Base-by-base conservation (phyloP, 1,284 basidiomycete genomes). In the Testicularia cyperi region DNA sequence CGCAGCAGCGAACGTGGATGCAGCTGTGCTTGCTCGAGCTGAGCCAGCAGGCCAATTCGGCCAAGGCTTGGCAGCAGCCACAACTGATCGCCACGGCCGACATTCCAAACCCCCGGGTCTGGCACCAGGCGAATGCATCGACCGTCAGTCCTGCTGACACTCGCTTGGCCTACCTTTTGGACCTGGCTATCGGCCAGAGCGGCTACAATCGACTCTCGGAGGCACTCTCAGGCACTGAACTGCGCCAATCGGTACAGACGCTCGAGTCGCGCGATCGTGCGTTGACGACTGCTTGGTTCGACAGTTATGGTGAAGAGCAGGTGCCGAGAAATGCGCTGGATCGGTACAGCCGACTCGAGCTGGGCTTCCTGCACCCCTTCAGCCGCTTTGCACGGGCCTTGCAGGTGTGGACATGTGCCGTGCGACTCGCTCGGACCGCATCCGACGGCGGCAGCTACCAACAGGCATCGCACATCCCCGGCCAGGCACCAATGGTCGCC, bases 1-100 rank as follows among this genome's bases (percentile, higher is more conserved):
- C 39, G 25, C 57, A 54, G 30, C 57, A 61, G 30, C 45, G 57
- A 3, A 54, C 57, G 5, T 61, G 57, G 57, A 61, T 61, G 18
- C 51, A 54, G 26, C 46, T 61, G 12, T 61, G 57, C 30, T 32
- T 61, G 19, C 42, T 61, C 19, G 51, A 54, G 15, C 20, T 49
- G 25, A 48, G 43, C 30, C 34, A 42, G 16, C 41, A 51, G 23
- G 37, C 36, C 41, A 51, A 53, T 21, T 28, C 47, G n/a, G 24
- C 20, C 15, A 30, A 38, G 15, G 21, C 15, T 2, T 16, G 26
- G 19, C 44, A 42, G 14, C 35, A 42, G n/a, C 31, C 51, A 3
- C 45, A 44, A 3, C 33, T 42, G 25, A 51, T 61, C 15, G 46
- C 43, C 4, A 28, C 23, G 3, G 15, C 24, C 25, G 45, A 54